Base-by-base conservation (phyloP, 1,284 basidiomycete genomes). In the Entoloma clypeatum region DNA sequence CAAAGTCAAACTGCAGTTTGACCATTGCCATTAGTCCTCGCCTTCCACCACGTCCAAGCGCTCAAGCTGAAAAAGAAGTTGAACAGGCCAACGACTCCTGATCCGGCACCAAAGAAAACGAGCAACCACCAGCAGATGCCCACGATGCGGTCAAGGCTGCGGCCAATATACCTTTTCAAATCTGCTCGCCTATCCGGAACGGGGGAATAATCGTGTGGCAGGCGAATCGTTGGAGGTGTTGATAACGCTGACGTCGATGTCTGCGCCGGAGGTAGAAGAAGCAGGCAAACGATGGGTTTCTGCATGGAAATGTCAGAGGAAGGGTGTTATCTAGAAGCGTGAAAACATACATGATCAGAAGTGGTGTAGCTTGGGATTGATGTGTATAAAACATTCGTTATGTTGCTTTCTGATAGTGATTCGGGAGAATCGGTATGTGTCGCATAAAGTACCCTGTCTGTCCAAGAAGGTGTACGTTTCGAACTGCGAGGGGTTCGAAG, bases 391-490 rank as follows among this genome's bases (percentile, higher is more conserved):
- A 86, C 43, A 49, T 82, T 85, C 2, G 59, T 69, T 44, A 88
- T 80, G 33, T 64, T 60, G 0, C 82, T 82, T 39, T 64, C 56
- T 11, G 77, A 65, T 5, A 71, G 69, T 4, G 60, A 60, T 44
- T 76, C 67, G 2, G 79, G 73, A 0, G 72, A 69, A 58, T 91
- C 89, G n/a, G 74, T 72, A 53, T 86, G 71, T 5, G 90, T 90
- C 2, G 86, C 75, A 60, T 92, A 96, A 52, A 99, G 68, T 34
- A 99, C 81, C 30, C 95, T 79, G 63, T 99, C 95, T 16, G 94
- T 97, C 90, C 93, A 99, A 14, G 93, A 86, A 0, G 95, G 95
- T 5, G 75, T 72, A 5, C 95, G 80, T 57, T 84, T 89, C 18
- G 67, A 63, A 59, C 81, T 90, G n/a, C 9, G 19, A 10, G n/a